phyloP scores from a whole-genome alignment of 495 filamentous ascomycete genomes.

The Chaetomium tenue region DNA sequence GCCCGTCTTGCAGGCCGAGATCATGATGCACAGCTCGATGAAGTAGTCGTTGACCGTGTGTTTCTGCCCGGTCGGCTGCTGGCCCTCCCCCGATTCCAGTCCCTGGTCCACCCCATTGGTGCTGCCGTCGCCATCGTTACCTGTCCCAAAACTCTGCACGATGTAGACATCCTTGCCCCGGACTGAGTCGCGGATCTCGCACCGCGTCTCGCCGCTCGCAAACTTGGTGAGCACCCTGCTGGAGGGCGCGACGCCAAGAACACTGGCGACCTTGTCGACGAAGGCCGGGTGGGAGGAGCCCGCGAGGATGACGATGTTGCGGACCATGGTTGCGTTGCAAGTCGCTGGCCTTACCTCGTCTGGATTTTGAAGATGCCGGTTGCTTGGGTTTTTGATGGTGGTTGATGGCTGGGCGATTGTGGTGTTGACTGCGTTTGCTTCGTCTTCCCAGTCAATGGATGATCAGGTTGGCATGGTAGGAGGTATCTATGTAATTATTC shows the following conservation, averaged over 20 bases:
- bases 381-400: not conserved
- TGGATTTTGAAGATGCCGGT: not conserved
- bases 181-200: conserved; percentile 93
- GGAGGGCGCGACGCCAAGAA: conserved; percentile 79
- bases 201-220: conserved; percentile 87
- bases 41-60: conserved; percentile 89
- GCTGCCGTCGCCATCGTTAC: not conserved
- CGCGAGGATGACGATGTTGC: conserved; percentile 91
- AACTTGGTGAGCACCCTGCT: conserved; percentile 87
- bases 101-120: conserved; percentile 48
- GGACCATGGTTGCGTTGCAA: conserved; percentile 41
- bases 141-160: conserved; percentile 64
- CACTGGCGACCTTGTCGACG: conserved; percentile 77
- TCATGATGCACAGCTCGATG: conserved; percentile 93
- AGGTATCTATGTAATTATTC: not conserved
- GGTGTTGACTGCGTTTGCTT: not conserved
- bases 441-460: not conserved
- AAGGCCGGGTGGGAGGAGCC: conserved; percentile 90
- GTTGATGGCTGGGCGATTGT: not conserved
- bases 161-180: conserved; percentile 98
- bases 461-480: not conserved
- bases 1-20: conserved; percentile 96
- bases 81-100: not conserved
- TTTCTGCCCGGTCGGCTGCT: conserved; percentile 47
- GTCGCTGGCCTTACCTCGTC: not conserved